phyloP scores from a whole-genome alignment of 1,139 yeast species.

The Kurtzmaniella quercitrusa region DNA sequence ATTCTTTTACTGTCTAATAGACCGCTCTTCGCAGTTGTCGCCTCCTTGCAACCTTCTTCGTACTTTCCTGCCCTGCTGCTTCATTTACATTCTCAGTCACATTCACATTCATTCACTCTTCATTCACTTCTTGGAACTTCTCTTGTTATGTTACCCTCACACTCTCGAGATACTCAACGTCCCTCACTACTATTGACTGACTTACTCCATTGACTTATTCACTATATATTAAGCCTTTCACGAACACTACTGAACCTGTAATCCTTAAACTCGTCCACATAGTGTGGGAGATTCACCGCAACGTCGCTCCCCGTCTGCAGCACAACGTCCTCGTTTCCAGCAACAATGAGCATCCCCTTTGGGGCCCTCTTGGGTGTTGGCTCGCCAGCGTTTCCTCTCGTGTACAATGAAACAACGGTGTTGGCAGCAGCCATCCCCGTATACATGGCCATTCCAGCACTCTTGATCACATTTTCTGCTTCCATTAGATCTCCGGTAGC shows the following conservation, averaged over 20 bases:
- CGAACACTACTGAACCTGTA: slow-evolving; percentile 18
- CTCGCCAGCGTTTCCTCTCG: slow-evolving; percentile 29
- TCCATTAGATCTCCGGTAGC: slow-evolving; percentile 41
- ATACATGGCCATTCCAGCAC: slow-evolving; percentile 47
- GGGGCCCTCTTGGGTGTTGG: slow-evolving; percentile 32
- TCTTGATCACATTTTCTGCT: slow-evolving; percentile 32
- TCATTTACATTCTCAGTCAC: no score
- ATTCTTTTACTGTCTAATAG: no score
- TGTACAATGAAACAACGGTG: slow-evolving; percentile 26
- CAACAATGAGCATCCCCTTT: slow-evolving; percentile 41
- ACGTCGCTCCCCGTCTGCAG: slow-evolving; percentile 36
- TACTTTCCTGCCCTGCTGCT: no score
- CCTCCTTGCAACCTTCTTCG: no score
- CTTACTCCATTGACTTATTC: no score
- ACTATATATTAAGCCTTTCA: slow-evolving; percentile 6
- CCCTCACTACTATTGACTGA: no score
- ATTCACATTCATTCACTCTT: no score
- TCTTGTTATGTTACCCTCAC: no score
- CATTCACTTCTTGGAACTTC: no score
- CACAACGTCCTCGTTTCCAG: slow-evolving; percentile 37
- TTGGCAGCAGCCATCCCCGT: slow-evolving; percentile 41
- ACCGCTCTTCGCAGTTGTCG: no score
- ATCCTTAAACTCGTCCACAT: slow-evolving; percentile 37
- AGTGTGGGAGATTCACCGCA: slow-evolving; percentile 29
- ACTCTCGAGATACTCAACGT: no score